Percentiles rank a stretch among this genome's conserved stretches.
phyloP scores from a whole-genome alignment of 495 filamentous ascomycete species.

The Umbilicaria muhlenbergii region DNA sequence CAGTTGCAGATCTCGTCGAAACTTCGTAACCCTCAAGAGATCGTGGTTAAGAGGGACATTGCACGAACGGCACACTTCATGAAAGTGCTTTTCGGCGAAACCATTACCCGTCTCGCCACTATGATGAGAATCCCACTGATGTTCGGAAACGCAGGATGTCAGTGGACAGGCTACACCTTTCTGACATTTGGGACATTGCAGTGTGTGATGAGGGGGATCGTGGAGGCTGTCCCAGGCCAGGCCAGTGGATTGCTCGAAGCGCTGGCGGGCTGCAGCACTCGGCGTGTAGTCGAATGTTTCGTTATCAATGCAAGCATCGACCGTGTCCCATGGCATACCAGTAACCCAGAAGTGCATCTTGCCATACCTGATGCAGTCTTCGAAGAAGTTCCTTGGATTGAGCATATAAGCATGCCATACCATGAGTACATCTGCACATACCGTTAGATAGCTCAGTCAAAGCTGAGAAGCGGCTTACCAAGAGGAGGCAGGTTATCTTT shows the following conservation, averaged over 20 bases:
- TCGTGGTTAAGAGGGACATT: constrained; percentile 32
- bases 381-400: constrained; percentile 62
- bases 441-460: background rate
- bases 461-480: constrained; percentile 2
- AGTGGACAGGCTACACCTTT: background rate
- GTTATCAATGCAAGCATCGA: constrained; percentile 50
- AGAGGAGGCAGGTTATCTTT: constrained; percentile 13
- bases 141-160: no score
- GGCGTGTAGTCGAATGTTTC: constrained; percentile 45
- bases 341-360: constrained; percentile 43
- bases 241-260: constrained; percentile 36
- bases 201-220: constrained; percentile 27
- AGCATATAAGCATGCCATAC: constrained; percentile 83
- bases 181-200: constrained; percentile 44
- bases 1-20: constrained; percentile 32
- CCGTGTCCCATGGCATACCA: constrained; percentile 54
- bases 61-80: constrained; percentile 29
- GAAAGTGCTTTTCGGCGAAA: constrained; percentile 50
- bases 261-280: constrained; percentile 22
- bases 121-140: no score
- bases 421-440: constrained; percentile 58
- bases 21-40: constrained; percentile 38
- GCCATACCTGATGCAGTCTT: constrained; percentile 56
- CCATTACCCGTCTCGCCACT: constrained; percentile 21
- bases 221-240: constrained; percentile 43